These are phyloP conservation scores for Byssoonygena ceratinophila DNA, from an alignment of 2,329 filamentous ascomycete species.

Conservation along the genomic window DNA sequence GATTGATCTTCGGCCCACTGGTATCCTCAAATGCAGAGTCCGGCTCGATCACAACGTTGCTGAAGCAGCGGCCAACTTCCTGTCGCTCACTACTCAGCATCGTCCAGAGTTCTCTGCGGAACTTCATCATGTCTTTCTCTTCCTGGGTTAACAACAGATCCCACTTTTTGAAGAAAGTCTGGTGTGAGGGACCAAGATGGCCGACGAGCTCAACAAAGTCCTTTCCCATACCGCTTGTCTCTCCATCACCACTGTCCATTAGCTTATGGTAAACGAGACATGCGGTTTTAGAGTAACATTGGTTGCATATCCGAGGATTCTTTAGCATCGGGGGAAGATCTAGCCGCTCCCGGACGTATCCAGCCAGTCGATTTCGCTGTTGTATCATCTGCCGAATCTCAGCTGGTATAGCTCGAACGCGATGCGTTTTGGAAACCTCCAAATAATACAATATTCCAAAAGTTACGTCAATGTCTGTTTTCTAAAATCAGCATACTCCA, in stretches of 20 bases:
- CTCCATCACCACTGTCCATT: slow-evolving; percentile 69
- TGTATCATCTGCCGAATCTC: slow-evolving; percentile 96
- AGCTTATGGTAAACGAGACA: slow-evolving; percentile 94
- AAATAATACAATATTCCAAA: slow-evolving; percentile 93
- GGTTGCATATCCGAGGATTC: slow-evolving; percentile 67
- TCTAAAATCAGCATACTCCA: not conserved
- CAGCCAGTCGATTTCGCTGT: slow-evolving; percentile 80
- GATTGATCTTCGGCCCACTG: slow-evolving; percentile 72
- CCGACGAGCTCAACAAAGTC: slow-evolving; percentile 73
- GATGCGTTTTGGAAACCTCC: slow-evolving; percentile 74
- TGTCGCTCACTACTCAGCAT: slow-evolving; percentile 86
- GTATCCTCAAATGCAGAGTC: slow-evolving; percentile 61
- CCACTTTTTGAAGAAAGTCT: slow-evolving; percentile 88
- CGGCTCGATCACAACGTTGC: slow-evolving; percentile 72
- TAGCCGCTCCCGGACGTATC: slow-evolving; percentile 69
- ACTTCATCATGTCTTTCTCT: slow-evolving; percentile 79
- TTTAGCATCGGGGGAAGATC: slow-evolving; percentile 79
- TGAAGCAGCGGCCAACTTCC: slow-evolving; percentile 78
- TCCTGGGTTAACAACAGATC: slow-evolving; percentile 87
- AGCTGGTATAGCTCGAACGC: slow-evolving; percentile 72
- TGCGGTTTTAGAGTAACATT: slow-evolving; percentile 79
- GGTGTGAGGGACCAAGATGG: slow-evolving; percentile 63
- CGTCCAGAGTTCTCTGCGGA: slow-evolving; percentile 86
- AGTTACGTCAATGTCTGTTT: slow-evolving; percentile 66
- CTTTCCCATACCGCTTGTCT: slow-evolving; percentile 67